phyloP scores from a whole-genome alignment of 2,329 filamentous ascomycete genomes.

The Tolypocladium album region DNA sequence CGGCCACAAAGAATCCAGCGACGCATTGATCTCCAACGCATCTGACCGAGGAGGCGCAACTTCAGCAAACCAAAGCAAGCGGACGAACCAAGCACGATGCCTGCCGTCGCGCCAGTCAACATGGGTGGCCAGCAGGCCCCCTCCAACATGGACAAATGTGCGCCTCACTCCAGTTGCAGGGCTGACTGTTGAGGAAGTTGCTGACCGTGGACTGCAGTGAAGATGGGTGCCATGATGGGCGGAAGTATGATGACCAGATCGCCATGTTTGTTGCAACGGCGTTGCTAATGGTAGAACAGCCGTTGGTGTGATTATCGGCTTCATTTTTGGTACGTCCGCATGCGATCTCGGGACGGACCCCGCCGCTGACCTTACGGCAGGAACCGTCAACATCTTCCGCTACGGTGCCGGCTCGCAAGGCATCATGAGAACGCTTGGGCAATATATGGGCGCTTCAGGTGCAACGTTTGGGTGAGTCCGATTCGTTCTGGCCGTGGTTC shows the following conservation, averaged over 20 bases:
- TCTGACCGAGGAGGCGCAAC: background rate
- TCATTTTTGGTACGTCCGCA: constrained; percentile 71
- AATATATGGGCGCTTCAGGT: constrained; percentile 93
- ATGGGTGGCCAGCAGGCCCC: constrained; percentile 32
- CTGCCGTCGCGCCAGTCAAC: constrained; percentile 28
- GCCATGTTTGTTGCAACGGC: background rate
- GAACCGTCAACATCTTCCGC: constrained; percentile 87
- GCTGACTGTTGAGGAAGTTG: constrained; percentile 1
- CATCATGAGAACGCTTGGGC: constrained; percentile 85
- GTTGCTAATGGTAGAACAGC: constrained; percentile 42
- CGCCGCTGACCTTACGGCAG: constrained; percentile 31
- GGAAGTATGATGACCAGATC: constrained; percentile 62
- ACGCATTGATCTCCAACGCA: background rate
- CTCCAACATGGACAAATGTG: constrained; percentile 46
- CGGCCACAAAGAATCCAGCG: background rate
- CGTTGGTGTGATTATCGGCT: constrained; percentile 92
- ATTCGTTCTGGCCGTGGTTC: background rate
- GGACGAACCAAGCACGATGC: constrained; percentile 18
- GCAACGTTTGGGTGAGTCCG: constrained; percentile 77
- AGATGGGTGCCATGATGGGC: constrained; percentile 98
- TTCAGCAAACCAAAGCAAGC: background rate
- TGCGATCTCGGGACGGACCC: background rate
- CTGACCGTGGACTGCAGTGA: constrained; percentile 27
- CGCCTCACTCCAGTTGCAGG: constrained; percentile 6
- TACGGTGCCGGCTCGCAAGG: constrained; percentile 90